Percentiles rank a stretch among this genome's conserved stretches.
These are phyloP conservation scores for Naganishia friedmannii DNA, from an alignment of 768 basidiomycete species.

Conservation along the genomic window DNA sequence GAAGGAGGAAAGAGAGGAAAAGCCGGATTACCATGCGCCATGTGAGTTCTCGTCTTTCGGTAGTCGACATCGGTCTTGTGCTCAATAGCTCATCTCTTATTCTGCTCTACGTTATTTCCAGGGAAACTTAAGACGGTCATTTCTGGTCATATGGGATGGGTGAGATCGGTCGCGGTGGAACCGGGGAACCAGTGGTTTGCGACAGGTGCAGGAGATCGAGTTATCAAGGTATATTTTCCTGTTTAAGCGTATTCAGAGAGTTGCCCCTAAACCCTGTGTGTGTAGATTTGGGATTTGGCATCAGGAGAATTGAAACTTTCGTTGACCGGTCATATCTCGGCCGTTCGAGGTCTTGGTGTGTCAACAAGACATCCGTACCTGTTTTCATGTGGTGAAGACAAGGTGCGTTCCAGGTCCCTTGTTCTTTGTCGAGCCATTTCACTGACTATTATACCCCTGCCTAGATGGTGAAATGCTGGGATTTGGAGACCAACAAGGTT, in stretches of 20 bases:
- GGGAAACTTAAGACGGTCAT: constrained; percentile 95
- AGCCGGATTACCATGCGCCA: constrained; percentile 90
- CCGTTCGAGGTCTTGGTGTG: constrained; percentile 89
- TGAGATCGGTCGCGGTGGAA: constrained; percentile 90
- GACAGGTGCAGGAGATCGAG: constrained; percentile 93
- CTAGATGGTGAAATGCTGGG: constrained; percentile 99
- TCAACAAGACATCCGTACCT: constrained; percentile 91
- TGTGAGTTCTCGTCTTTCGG: constrained; percentile 52
- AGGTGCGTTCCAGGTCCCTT: constrained; percentile 59
- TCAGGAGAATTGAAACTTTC: constrained; percentile 96
- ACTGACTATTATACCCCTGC: background rate
- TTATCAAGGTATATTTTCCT: constrained; percentile 64
- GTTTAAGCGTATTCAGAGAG: background rate
- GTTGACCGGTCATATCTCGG: constrained; percentile 94
- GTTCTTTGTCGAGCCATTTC: background rate
- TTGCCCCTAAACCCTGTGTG: background rate
- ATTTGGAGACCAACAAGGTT: constrained; percentile 96
- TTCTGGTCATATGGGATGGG: constrained; percentile 97
- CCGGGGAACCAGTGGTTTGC: constrained; percentile 99
- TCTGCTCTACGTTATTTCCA: constrained; percentile 1
- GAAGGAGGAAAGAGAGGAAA: constrained; percentile 88
- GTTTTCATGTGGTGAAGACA: constrained; percentile 96
- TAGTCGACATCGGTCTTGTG: background rate
- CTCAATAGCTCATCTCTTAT: background rate
- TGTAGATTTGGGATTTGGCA: constrained; percentile 87